Conservation (phyloP, 1,139 yeast species). For the Scheffersomyces segobiensis region DNA sequence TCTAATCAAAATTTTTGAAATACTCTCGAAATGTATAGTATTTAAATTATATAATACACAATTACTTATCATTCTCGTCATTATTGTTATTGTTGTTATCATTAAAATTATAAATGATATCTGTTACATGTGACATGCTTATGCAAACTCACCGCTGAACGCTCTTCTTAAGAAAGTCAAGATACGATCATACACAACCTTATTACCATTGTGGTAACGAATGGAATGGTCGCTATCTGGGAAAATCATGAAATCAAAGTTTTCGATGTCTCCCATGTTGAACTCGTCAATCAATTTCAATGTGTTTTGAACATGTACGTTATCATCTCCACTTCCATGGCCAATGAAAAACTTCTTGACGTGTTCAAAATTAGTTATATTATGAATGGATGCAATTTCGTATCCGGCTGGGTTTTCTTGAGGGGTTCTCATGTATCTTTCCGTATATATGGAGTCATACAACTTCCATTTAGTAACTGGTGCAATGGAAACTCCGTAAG, state of each 20-base stretch:
- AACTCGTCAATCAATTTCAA: conserved; percentile 63
- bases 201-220: conserved; percentile 67
- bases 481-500: conserved; percentile 75
- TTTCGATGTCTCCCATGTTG: conserved; percentile 58
- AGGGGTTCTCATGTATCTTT: conserved; percentile 75
- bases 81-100: background rate
- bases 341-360: conserved; percentile 65
- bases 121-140: background rate
- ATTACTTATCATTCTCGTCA: background rate
- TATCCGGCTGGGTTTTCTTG: conserved; percentile 62
- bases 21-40: too few species aligned
- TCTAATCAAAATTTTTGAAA: background rate
- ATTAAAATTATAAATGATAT: too few species aligned
- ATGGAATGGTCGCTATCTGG: conserved; percentile 81
- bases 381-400: conserved; percentile 50
- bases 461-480: conserved; percentile 80
- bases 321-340: conserved; percentile 85
- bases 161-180: conserved; percentile 60
- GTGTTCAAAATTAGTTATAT: conserved; percentile 46
- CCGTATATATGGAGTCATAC: conserved; percentile 78
- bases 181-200: conserved; percentile 64
- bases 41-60: too few species aligned
- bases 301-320: conserved; percentile 76
- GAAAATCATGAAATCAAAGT: conserved; percentile 72
- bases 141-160: conserved; percentile 44